Evolutionary conservation across 345 rosid species (phyloP).

Genomic region (Viola odorata): DNA sequence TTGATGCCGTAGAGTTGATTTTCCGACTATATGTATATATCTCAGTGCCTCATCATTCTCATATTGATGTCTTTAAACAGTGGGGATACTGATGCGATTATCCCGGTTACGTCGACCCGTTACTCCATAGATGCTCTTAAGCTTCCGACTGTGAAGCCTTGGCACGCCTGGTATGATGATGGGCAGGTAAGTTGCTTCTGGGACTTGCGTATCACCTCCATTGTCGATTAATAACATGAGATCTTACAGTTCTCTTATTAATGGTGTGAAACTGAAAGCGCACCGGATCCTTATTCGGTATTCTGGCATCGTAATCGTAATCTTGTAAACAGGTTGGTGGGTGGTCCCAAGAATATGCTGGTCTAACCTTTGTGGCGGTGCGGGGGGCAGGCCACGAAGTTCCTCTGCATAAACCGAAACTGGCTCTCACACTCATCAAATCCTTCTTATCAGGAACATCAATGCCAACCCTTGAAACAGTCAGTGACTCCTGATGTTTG

Average conservation of each 20-base stretch:
- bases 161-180: slow-evolving; percentile 79
- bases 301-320: background rate
- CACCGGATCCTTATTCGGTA: background rate
- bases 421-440: slow-evolving; percentile 66
- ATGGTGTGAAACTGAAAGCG: background rate
- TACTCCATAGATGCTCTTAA: slow-evolving; percentile 75
- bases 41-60: background rate
- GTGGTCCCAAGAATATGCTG: slow-evolving; percentile 83
- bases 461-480: slow-evolving; percentile 12
- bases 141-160: slow-evolving; percentile 57
- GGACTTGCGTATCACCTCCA: background rate
- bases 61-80: slow-evolving; percentile 22
- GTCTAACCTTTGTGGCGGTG: slow-evolving; percentile 71
- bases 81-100: slow-evolving; percentile 84
- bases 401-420: slow-evolving; percentile 77
- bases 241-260: background rate
- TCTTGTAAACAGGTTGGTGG: slow-evolving; percentile 73
- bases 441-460: slow-evolving; percentile 60
- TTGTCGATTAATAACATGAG: background rate
- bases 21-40: background rate
- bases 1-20: background rate
- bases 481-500: slow-evolving; percentile 11
- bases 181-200: slow-evolving; percentile 50
- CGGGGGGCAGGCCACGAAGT: slow-evolving; percentile 97
- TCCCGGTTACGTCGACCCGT: slow-evolving; percentile 89